A percentile compares a stretch with the other conserved stretches of the same genome.
These are phyloP conservation scores for Claviceps sp. DNA, from an alignment of 2,329 filamentous ascomycete genomes.

Conservation along the genomic window DNA sequence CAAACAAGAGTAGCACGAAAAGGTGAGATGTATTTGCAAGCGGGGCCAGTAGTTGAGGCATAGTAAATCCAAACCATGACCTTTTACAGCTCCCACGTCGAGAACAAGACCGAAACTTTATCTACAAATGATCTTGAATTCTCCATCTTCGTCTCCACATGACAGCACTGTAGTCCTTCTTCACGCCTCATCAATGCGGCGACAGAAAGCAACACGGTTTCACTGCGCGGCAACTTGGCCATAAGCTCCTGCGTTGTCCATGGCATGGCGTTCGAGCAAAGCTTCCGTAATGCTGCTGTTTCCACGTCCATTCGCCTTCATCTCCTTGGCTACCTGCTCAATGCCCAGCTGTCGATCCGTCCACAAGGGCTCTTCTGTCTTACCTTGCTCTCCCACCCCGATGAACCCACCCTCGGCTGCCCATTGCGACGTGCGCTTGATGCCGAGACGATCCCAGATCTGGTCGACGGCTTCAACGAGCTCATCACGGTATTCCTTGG, in stretches of 20 bases:
- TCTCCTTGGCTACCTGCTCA: conserved; percentile 48
- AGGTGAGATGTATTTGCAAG: too few relatives aligned
- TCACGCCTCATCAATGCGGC: neutral
- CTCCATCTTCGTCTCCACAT: too few relatives aligned
- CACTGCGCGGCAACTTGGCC: conserved; percentile 15
- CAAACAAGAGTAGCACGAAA: too few relatives aligned
- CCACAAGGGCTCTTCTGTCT: conserved; percentile 65
- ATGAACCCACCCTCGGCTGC: conserved; percentile 84
- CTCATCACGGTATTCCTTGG: conserved; percentile 70
- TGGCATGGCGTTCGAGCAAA: conserved; percentile 42
- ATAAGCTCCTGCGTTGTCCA: conserved; percentile 17
- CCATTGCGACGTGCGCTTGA: conserved; percentile 92
- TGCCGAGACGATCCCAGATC: conserved; percentile 78
- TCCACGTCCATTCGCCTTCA: conserved; percentile 32
- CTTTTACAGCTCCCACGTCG: too few relatives aligned
- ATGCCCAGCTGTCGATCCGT: conserved; percentile 78
- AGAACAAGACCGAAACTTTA: too few relatives aligned
- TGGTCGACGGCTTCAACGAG: conserved; percentile 72
- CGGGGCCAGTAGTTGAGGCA: too few relatives aligned
- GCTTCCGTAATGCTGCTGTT: conserved; percentile 37
- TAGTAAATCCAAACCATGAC: too few relatives aligned
- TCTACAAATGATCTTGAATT: too few relatives aligned
- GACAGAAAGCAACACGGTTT: neutral
- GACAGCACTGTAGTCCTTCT: too few relatives aligned
- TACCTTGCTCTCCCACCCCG: conserved; percentile 67